Evolutionary conservation across 768 basidiomycete species (phyloP).

Genomic region (Collybiopsis luxurians): DNA sequence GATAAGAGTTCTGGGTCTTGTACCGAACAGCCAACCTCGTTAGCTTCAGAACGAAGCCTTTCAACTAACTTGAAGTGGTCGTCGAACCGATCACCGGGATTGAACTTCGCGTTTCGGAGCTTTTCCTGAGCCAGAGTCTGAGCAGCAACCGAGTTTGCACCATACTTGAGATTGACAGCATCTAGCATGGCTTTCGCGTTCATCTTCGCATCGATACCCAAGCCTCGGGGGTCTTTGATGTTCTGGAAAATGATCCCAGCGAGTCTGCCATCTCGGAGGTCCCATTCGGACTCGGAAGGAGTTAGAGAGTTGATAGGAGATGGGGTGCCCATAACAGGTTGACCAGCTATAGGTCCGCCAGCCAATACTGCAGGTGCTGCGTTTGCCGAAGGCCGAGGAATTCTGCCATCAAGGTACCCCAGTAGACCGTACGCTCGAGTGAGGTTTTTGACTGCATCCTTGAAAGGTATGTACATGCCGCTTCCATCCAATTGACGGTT

Average conservation of each 20-base stretch:
- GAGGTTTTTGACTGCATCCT: too few relatives aligned
- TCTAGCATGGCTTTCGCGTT: not conserved
- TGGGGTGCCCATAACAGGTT: not conserved
- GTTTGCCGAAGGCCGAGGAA: not conserved
- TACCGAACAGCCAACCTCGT: not conserved
- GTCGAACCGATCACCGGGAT: not conserved
- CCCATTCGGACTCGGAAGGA: not conserved
- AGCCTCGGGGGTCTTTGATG: not conserved
- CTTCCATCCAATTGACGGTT: too few relatives aligned
- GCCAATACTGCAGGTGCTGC: not conserved
- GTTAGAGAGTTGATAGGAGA: not conserved
- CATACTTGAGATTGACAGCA: not conserved
- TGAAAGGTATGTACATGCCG: too few relatives aligned
- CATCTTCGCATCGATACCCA: not conserved
- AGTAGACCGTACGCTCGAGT: not conserved
- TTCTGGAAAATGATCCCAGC: not conserved
- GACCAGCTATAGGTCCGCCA: not conserved
- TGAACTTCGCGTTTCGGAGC: not conserved
- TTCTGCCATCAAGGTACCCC: not conserved
- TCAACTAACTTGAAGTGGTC: not conserved
- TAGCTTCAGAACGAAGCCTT: not conserved
- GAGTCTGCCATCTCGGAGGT: not conserved
- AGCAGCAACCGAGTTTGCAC: not conserved
- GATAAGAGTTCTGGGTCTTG: not conserved
- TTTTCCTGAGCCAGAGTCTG: not conserved